phyloP scores from a whole-genome alignment of 2,329 filamentous ascomycete genomes.

The Aspergillus bombycis region DNA sequence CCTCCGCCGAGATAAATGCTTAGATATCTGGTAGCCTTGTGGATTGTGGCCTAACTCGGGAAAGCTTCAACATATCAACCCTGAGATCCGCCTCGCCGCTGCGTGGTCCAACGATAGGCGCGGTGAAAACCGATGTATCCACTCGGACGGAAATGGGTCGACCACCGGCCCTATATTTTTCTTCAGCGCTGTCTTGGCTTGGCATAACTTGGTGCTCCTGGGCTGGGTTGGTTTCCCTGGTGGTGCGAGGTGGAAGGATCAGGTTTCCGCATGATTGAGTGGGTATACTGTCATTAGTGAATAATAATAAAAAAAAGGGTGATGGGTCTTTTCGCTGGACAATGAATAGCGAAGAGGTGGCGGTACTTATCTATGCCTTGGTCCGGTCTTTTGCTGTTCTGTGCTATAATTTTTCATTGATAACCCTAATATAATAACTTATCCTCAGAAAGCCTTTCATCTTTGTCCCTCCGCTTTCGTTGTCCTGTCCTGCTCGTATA shows the following conservation, averaged over 20 bases:
- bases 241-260: background rate
- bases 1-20: background rate
- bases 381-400: background rate
- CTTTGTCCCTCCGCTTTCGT: background rate
- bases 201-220: background rate
- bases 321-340: background rate
- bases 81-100: background rate
- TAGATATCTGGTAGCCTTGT: background rate
- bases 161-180: background rate
- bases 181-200: background rate
- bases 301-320: background rate
- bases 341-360: background rate
- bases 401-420: background rate
- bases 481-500: background rate
- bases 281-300: background rate
- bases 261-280: background rate
- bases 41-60: background rate
- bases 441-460: background rate
- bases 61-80: background rate
- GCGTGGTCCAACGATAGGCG: background rate
- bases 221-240: background rate
- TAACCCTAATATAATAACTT: background rate
- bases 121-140: conserved; percentile 4
- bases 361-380: background rate
- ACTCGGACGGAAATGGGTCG: background rate